A percentile compares a stretch with the other conserved stretches of the same genome.
phyloP scores from a whole-genome alignment of 495 filamentous ascomycete species.

The Penicillium cinerascens region DNA sequence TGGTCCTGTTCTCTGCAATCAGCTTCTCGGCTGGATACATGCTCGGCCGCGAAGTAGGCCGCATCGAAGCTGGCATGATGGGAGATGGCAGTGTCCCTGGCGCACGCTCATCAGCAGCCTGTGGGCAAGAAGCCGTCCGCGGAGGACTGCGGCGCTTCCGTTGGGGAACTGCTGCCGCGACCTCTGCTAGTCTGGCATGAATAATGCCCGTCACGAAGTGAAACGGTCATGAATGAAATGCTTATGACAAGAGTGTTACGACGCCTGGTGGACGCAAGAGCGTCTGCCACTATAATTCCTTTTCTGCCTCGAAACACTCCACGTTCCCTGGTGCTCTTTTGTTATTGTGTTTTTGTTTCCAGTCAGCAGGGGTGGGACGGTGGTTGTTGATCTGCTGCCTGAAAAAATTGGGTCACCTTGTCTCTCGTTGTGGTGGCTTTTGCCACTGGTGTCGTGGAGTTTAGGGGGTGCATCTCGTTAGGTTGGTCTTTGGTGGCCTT shows the following conservation, averaged over 20 bases:
- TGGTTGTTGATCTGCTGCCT: not conserved
- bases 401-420: constrained; percentile 11
- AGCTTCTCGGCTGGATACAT: constrained; percentile 93
- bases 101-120: constrained; percentile 34
- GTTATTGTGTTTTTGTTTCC: not conserved
- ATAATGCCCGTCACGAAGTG: constrained; percentile 1
- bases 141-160: constrained; percentile 43
- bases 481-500: not conserved
- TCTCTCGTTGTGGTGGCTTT: constrained; percentile 1
- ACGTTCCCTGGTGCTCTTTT: not conserved
- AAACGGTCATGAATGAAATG: constrained; percentile 1
- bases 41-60: constrained; percentile 77
- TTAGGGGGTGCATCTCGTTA: not conserved
- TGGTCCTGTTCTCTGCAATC: constrained; percentile 85
- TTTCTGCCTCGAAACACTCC: not conserved
- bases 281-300: not conserved
- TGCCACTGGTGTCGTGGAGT: constrained; percentile 6
- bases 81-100: constrained; percentile 28
- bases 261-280: not conserved
- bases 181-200: constrained; percentile 36
- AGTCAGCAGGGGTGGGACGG: not conserved
- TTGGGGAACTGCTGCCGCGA: constrained; percentile 40
- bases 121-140: constrained; percentile 43
- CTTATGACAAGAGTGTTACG: constrained; percentile 3
- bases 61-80: constrained; percentile 53